Percentiles rank a stretch among this genome's conserved stretches.
Evolutionary conservation across 169 alveolate genomes (phyloP).

Genomic region (Plasmodium adleri): DNA sequence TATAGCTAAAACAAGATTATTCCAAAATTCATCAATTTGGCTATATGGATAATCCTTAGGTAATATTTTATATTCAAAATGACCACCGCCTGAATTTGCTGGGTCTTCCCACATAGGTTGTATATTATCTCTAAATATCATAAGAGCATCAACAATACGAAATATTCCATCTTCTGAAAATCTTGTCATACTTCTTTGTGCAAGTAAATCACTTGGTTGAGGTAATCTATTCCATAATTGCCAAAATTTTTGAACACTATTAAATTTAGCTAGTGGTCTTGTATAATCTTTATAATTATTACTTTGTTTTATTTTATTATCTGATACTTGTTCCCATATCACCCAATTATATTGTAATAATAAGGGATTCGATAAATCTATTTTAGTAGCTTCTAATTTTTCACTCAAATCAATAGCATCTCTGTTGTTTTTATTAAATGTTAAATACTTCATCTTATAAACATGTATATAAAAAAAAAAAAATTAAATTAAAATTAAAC

Average conservation of each 20-base stretch:
- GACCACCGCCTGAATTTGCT: constrained; percentile 89
- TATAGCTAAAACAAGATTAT: constrained; percentile 86
- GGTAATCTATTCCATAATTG: constrained; percentile 87
- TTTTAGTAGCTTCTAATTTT: constrained; percentile 67
- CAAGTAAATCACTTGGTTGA: constrained; percentile 86
- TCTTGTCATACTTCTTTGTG: constrained; percentile 79
- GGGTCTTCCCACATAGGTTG: constrained; percentile 92
- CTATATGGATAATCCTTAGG: constrained; percentile 84
- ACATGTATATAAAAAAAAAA: not conserved
- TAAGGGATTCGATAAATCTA: constrained; percentile 74
- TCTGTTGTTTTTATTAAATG: constrained; percentile 55
- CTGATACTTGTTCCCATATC: constrained; percentile 88
- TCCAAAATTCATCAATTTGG: constrained; percentile 88
- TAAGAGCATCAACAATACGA: constrained; percentile 85
- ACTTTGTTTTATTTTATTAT: constrained; percentile 81
- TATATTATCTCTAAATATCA: constrained; percentile 87
- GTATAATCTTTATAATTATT: constrained; percentile 88
- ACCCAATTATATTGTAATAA: constrained; percentile 89
- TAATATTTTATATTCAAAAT: constrained; percentile 87
- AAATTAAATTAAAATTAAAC: not conserved
- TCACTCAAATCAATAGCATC: constrained; percentile 64
- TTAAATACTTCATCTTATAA: constrained; percentile 62
- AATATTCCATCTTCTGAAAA: constrained; percentile 83
- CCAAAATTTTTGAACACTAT: constrained; percentile 88
- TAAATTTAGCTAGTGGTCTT: constrained; percentile 88